Evolutionary conservation across 371 early-diverging fungal genomes (phyloP).

Genomic region (Dinochytrium kinnereticum): DNA sequence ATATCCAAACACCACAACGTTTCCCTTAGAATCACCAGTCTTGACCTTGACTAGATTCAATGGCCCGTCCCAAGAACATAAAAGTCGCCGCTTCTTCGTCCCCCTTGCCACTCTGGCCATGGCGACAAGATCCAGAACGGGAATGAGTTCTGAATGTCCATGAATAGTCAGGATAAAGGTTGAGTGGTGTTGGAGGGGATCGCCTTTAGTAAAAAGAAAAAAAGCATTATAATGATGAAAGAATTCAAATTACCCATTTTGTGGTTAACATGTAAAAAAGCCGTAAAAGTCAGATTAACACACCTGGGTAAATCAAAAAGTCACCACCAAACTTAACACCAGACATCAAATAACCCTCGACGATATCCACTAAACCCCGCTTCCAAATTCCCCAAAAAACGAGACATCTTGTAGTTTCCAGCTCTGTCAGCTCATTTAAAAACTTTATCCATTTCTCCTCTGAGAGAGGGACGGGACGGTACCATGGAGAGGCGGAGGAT

Average conservation of each 20-base stretch:
- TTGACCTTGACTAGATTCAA: not conserved
- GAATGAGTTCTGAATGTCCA: not conserved
- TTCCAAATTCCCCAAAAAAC: not conserved
- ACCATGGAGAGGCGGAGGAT: too few species aligned
- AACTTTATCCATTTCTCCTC: not conserved
- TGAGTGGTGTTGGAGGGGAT: slow-evolving; percentile 27
- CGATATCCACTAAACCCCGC: not conserved
- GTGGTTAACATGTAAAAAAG: not conserved
- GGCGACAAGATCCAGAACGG: not conserved
- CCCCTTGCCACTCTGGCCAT: not conserved
- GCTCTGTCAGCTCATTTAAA: not conserved
- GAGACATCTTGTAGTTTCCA: not conserved
- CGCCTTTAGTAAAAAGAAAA: slow-evolving; percentile 16
- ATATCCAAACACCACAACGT: not conserved
- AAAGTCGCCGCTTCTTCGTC: not conserved
- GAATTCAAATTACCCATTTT: not conserved
- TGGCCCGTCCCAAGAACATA: slow-evolving; percentile 2
- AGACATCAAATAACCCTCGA: not conserved
- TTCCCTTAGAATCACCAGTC: not conserved
- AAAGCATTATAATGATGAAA: too few species aligned
- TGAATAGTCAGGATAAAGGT: not conserved
- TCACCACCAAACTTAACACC: slow-evolving; percentile 29
- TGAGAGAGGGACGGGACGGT: not conserved
- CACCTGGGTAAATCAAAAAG: slow-evolving; percentile 27
- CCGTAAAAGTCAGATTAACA: not conserved